Base-by-base conservation (phyloP, 345 rosid genomes). In the Carallia pectinifolia region DNA sequence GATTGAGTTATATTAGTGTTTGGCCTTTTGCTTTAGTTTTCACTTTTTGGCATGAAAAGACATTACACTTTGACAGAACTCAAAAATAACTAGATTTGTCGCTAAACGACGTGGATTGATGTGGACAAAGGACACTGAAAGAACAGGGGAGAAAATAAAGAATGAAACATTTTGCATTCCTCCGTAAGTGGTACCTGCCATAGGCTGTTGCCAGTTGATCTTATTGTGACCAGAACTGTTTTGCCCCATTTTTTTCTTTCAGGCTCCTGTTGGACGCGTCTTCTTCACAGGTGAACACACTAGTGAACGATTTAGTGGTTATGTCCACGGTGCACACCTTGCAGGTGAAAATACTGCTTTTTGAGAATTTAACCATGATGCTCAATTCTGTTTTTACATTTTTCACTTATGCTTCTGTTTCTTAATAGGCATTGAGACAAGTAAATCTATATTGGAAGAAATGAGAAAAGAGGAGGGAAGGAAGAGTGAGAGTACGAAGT, bases 201-300 rank as follows among this genome's bases (percentile, higher is more conserved):
- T 44, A 44, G 50, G 16, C 16, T 44, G 13, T 13, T 44, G 50
- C 50, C 29, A 30, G 36, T 52, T 19, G 50, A 30, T 10, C 7
- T 70, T 4, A 37, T 4, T 44, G 3, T 62, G 12, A 44, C 50
- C 17, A 2, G 15, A 44, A 44, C 50, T 44, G 16, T 44, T 44
- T 44, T 44, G 3, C 50, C 13, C 5, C 16, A 13, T 10, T 44
- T 47, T 67, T 36, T 71, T 54, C 29, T 37, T 12, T 36, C 85
- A 95, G 98, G 92, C 96, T 6, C 92, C 97, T 0, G 83, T 90
- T 15, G 99, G 91, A 56, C 85, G 91, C 27, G 77, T 95, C 71
- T 90, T 86, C 83, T 95, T 95, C 69, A 90, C 92, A 0, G 99
- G 99, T 29, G 99, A 95, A 65, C 99, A 92, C 79, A 95, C 98